phyloP scores from a whole-genome alignment of 129 eudicot species.

The Pulicaria dysenterica region DNA sequence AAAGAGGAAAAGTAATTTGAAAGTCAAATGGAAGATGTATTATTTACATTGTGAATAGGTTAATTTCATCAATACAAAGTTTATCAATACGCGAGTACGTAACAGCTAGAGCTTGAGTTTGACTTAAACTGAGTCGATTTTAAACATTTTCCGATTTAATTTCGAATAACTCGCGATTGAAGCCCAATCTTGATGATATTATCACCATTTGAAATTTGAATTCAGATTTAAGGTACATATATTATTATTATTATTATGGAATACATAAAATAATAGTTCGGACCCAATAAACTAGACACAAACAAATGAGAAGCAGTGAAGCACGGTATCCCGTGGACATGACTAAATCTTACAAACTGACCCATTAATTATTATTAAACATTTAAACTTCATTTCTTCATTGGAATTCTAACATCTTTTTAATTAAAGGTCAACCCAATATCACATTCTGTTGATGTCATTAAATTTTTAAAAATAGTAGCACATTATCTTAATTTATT shows the following conservation, averaged over 20 bases:
- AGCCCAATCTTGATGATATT: neutral
- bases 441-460: neutral
- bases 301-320: slow-evolving; percentile 23
- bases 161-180: neutral
- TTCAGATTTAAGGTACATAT: neutral
- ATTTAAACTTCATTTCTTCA: neutral
- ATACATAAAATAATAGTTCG: neutral
- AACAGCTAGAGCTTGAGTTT: too few relatives aligned
- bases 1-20: too few relatives aligned
- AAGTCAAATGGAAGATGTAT: too few relatives aligned
- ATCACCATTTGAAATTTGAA: neutral
- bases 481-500: too few relatives aligned
- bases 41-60: too few relatives aligned
- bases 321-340: slow-evolving; percentile 14
- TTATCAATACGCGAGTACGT: too few relatives aligned
- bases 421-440: slow-evolving; percentile 21
- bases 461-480: neutral
- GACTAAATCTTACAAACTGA: slow-evolving; percentile 17
- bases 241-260: neutral
- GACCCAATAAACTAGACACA: slow-evolving; percentile 1
- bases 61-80: too few relatives aligned
- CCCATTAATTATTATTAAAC: neutral
- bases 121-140: too few relatives aligned
- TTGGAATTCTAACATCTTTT: slow-evolving; percentile 1
- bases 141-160: too few relatives aligned